Base-by-base conservation (phyloP, 306 rosid genomes). In the Vigna angularis region DNA sequence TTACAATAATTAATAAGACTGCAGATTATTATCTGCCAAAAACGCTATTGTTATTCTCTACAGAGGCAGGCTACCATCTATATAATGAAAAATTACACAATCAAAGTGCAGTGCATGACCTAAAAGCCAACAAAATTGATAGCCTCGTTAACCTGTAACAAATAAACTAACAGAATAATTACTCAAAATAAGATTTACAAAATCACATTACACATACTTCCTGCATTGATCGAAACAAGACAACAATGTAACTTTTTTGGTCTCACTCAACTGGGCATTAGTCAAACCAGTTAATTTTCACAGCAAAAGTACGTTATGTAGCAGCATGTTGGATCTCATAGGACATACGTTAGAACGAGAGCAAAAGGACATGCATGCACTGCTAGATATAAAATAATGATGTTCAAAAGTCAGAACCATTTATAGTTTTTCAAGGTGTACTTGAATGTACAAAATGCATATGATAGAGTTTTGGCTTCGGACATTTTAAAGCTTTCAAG, bases 81-180 rank as follows among this genome's bases (percentile, higher is more conserved):
- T 16, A 48, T 15, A 30, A 61, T 73, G 47, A 66, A 59, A 74
- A 74, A 49, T 17, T 55, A 55, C 75, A 47, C 73, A 79, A n/a
- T 42, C 4, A 38, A 15, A 66, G 40, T 28, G 48, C 5, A 79
- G 71, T 28, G 57, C 76, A 32, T 45, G 69, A 65, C 24, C 10
- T n/a, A 76, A 30, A 61, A 57, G 17, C 40, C 57, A 79, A 72
- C 59, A 32, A 74, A 84, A 77, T 75, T 69, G 78, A 88, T 76
- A 77, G 95, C 98, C 81, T 92, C 97, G 34, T 80, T 74, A 74
- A 90, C 86, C 98, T 94, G 83, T 40, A 77, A 64, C 38, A 74
- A 76, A 65, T 47, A 70, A 24, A 48, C 75, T 32, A 62, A 57
- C 53, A 70, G 44, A 65, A 38, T 7, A 59, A 26, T 64, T 65